phyloP scores from a whole-genome alignment of 2,329 filamentous ascomycete genomes.

The Colletotrichum sp. region DNA sequence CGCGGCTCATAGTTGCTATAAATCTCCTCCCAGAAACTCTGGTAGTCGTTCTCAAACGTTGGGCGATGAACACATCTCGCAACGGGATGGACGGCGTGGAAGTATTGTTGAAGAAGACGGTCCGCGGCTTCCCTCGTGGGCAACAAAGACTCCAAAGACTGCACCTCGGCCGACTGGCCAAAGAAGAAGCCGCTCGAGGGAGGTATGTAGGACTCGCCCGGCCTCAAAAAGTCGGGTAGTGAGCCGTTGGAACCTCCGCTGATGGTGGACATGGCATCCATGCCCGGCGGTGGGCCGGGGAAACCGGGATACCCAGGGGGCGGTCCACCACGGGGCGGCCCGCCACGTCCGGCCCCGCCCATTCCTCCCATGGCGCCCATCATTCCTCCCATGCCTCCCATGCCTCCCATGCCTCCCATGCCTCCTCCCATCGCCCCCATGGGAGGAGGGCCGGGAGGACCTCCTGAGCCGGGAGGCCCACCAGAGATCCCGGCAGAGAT shows the following conservation, averaged over 20 bases:
- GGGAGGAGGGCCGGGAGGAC: constrained; percentile 3
- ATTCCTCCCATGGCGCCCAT: background rate
- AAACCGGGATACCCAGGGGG: constrained; percentile 20
- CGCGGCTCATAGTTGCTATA: constrained; percentile 64
- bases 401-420: constrained; percentile 4
- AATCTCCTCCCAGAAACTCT: constrained; percentile 69
- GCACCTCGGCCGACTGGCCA: constrained; percentile 51
- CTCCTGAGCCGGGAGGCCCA: constrained; percentile 21
- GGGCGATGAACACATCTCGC: constrained; percentile 71
- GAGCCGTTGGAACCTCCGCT: constrained; percentile 31
- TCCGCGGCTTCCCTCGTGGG: constrained; percentile 64
- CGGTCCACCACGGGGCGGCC: constrained; percentile 23
- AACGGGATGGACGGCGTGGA: constrained; percentile 70
- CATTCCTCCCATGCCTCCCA: constrained; percentile 15
- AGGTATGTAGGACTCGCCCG: constrained; percentile 69
- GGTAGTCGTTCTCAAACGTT: constrained; percentile 69
- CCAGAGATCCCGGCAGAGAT: constrained; percentile 39
- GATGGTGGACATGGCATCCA: constrained; percentile 24
- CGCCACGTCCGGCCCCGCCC: constrained; percentile 14
- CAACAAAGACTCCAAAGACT: constrained; percentile 63
- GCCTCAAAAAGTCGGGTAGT: constrained; percentile 63
- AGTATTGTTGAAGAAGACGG: constrained; percentile 70
- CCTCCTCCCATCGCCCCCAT: constrained; percentile 9
- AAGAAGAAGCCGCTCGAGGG: constrained; percentile 74
- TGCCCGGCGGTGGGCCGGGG: constrained; percentile 20